Evolutionary conservation across 2,329 filamentous ascomycete species (phyloP).

Genomic region (Arthrocladium fulminans): DNA sequence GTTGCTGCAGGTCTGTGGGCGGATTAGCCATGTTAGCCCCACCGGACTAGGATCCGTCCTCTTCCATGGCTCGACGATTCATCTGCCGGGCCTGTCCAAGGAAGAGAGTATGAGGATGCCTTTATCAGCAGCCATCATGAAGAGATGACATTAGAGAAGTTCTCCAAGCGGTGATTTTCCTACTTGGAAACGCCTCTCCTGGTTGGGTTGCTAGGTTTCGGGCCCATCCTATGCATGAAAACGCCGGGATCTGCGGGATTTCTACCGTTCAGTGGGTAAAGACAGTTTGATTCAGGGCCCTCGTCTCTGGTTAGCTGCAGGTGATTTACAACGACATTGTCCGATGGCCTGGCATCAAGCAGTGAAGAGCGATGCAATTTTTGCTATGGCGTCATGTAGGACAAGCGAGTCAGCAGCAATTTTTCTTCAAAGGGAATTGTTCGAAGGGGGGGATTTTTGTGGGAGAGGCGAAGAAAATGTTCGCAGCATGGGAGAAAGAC

Average conservation of each 20-base stretch:
- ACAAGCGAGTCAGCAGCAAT: background rate
- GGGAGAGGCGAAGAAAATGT: background rate
- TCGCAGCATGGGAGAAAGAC: too few relatives aligned
- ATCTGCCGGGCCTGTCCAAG: too few relatives aligned
- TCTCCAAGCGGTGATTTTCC: too few relatives aligned
- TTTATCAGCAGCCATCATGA: too few relatives aligned
- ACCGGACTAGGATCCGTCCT: too few relatives aligned
- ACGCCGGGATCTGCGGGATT: background rate
- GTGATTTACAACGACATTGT: background rate
- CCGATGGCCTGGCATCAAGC: background rate
- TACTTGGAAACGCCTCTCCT: too few relatives aligned
- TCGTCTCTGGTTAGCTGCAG: background rate
- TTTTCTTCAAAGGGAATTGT: background rate
- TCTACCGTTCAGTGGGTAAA: background rate
- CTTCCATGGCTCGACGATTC: too few relatives aligned
- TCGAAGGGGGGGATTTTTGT: background rate
- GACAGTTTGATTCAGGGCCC: background rate
- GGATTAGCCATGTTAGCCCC: too few relatives aligned
- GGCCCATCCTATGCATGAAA: background rate
- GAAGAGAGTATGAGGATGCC: too few relatives aligned
- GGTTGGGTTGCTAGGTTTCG: background rate
- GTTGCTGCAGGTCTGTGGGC: too few relatives aligned
- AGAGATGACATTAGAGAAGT: too few relatives aligned
- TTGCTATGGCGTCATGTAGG: background rate
- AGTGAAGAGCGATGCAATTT: background rate